phyloP scores from a whole-genome alignment of 78 protist genomes.

The Salpingoeca rosetta region DNA sequence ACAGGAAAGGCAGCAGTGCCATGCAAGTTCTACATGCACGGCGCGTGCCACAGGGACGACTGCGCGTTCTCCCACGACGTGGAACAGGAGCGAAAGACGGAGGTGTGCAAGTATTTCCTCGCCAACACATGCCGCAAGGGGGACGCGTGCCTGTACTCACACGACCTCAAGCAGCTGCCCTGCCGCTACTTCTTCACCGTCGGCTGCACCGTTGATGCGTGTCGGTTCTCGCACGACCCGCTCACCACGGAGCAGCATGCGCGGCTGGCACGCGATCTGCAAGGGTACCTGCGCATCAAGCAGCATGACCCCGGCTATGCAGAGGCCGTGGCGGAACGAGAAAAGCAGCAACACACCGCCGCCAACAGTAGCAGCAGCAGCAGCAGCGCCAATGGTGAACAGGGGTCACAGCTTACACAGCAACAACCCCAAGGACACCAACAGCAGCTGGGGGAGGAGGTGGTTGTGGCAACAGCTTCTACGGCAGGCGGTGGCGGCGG shows the following conservation, averaged over 20 bases:
- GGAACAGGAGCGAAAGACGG: neutral
- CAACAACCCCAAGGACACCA: too few relatives aligned
- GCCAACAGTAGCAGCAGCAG: too few relatives aligned
- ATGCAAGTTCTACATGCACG: neutral
- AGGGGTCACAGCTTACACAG: too few relatives aligned
- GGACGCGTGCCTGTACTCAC: neutral
- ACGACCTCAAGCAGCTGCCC: neutral
- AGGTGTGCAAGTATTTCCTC: conserved; percentile 3
- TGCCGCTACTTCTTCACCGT: neutral
- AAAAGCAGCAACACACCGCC: too few relatives aligned
- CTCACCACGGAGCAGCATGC: neutral
- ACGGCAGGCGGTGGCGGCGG: too few relatives aligned
- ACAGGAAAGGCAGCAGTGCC: too few relatives aligned
- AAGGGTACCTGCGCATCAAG: too few relatives aligned
- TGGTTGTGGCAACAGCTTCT: too few relatives aligned
- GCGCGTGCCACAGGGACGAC: neutral
- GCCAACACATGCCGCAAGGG: neutral
- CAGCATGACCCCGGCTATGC: too few relatives aligned
- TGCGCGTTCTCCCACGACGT: neutral
- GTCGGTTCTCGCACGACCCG: conserved; percentile 10
- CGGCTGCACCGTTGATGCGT: neutral
- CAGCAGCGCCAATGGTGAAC: too few relatives aligned
- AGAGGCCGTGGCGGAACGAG: too few relatives aligned
- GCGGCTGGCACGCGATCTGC: neutral
- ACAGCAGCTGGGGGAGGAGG: too few relatives aligned